Evolutionary conservation across 139 green algal species (phyloP).

Genomic region (Chlorella sp.): DNA sequence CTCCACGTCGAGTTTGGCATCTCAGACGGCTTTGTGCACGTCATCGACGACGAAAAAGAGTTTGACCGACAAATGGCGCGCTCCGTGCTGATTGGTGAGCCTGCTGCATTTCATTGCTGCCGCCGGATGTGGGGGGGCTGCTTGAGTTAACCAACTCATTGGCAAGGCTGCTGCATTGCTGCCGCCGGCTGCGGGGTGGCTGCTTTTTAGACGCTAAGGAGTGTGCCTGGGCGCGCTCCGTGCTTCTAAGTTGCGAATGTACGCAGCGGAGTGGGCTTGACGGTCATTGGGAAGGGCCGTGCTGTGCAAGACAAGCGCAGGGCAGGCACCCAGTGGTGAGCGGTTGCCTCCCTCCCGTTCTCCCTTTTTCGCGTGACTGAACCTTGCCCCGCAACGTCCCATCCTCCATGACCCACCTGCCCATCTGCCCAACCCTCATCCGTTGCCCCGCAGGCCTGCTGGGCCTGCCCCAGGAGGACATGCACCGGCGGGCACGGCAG

Average conservation of each 20-base stretch:
- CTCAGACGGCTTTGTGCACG: slow-evolving; percentile 84
- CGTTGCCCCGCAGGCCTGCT: slow-evolving; percentile 72
- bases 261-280: too few species aligned
- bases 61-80: slow-evolving; percentile 84
- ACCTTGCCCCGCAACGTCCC: neutral
- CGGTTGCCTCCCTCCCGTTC: neutral
- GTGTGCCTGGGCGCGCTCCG: too few species aligned
- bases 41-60: slow-evolving; percentile 92
- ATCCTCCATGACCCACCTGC: neutral
- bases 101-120: too few species aligned
- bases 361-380: neutral
- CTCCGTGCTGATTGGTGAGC: slow-evolving; percentile 70
- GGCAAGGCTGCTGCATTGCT: neutral
- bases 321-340: too few species aligned
- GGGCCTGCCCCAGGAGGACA: slow-evolving; percentile 77
- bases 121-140: too few species aligned
- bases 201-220: too few species aligned
- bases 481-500: slow-evolving; percentile 61
- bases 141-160: too few species aligned
- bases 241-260: too few species aligned
- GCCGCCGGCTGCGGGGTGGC: too few species aligned
- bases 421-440: neutral
- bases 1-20: slow-evolving; percentile 90
- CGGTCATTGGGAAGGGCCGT: too few species aligned
- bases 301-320: too few species aligned